Base-by-base conservation (phyloP, 2,329 filamentous ascomycete species). In the Fusarium sp. region DNA sequence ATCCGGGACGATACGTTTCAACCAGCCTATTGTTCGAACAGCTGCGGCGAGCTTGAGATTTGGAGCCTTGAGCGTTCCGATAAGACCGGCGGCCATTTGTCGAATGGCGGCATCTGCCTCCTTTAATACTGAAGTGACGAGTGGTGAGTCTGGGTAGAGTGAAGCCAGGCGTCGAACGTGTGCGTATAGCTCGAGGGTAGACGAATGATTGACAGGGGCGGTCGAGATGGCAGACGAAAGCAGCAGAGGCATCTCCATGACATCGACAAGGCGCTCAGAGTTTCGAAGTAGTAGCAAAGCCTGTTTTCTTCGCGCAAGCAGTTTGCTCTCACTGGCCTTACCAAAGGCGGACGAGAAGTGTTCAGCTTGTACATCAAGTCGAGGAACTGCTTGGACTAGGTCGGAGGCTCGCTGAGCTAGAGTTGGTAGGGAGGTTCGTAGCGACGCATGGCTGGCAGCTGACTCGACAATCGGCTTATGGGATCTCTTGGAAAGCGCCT, bases 81-180 rank as follows among this genome's bases (percentile, higher is more conserved):
- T 89, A 5, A 99, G 84, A 67, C 95, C 93, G 9, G 88, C 87
- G 1, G 92, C 92, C 86, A 98, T 92, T 53, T 90, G 88, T 69
- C 91, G 90, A 84, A 98, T 96, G 33, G 92, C 91, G 49, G 87
- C 87, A 68, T 97, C 92, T 9, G 94, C 91, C 73, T 97, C 92
- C 3, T 78, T 73, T 9, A 88, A 82, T 17, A 98, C 88, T 21
- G 89, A 88, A 15, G 82, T 81, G 23, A 98, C 84, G 38, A 98
- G 80, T 1, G 84, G 79, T 0, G 93, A 97, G 48, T 88, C 81
- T 0, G 93, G 90, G 72, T 97, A 96, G 25, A 98, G 80, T 0
- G 88, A 86, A 58, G 93, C 88, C 6, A 99, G 81, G 8, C 95
- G 87, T 67, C 92, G 91, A 72, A 97, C 95, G 73, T 98, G 95